Evolutionary conservation across 2,329 filamentous ascomycete genomes (phyloP).

Genomic region (Cryphonectria nitschkei): DNA sequence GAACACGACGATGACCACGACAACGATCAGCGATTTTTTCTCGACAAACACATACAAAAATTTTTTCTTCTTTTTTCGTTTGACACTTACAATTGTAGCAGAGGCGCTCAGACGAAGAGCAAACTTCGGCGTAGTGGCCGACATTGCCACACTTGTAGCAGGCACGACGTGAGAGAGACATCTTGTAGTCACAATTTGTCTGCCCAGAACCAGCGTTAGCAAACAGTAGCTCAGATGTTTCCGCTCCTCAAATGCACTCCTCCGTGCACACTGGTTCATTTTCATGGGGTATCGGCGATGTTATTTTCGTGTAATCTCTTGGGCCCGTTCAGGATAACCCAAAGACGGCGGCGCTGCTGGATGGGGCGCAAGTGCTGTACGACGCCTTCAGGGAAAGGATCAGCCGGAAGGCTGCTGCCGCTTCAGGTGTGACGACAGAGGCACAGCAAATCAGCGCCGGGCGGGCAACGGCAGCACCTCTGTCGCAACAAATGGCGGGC

Average conservation of each 20-base stretch:
- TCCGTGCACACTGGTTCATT: slow-evolving; percentile 28
- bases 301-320: background rate
- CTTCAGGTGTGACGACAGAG: background rate
- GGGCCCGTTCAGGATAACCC: background rate
- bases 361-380: background rate
- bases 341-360: background rate
- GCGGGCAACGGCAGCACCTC: background rate
- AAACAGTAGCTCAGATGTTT: no score
- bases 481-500: slow-evolving; percentile 15
- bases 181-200: slow-evolving; percentile 45
- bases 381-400: background rate
- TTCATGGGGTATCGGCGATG: slow-evolving; percentile 23
- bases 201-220: slow-evolving; percentile 26
- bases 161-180: slow-evolving; percentile 82
- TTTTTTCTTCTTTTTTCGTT: background rate
- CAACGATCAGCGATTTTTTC: slow-evolving; percentile 31
- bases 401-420: background rate
- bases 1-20: background rate
- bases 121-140: slow-evolving; percentile 84
- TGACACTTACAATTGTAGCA: slow-evolving; percentile 93
- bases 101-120: slow-evolving; percentile 95
- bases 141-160: slow-evolving; percentile 86
- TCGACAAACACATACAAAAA: background rate
- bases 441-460: background rate
- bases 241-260: background rate